Evolutionary conservation across 1,284 basidiomycete genomes (phyloP), one percentile per base, ranked within the genome.

Genomic region (Ceratobasidium theobromae): DNA sequence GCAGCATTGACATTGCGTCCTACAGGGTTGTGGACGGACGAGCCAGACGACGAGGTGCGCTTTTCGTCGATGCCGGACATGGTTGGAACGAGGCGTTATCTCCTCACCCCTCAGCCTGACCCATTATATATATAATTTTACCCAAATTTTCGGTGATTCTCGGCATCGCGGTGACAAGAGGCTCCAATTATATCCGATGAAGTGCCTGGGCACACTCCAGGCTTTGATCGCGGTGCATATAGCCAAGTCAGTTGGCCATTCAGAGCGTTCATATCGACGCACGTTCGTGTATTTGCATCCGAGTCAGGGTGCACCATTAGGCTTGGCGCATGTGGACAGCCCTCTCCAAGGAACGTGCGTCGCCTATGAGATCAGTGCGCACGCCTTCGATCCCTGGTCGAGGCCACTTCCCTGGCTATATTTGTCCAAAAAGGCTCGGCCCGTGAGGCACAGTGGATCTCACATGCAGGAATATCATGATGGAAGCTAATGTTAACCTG

Each of bases 231-330:
- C 23, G n/a, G 46, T 45, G 57, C 57, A 60, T 60, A 60, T 49
- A 60, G 30, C 43, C 30, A 32, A 25, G 16, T 30, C 23, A 4
- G 16, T 18, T n/a, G 48, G 55, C 57, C 57, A 49, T 45, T 60
- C 57, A 60, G 21, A 14, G 57, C 45, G 1, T 18, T 32, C 46
- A 45, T 12, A 27, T 6, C 23, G 16, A 27, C 57, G 32, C 57
- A 60, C 57, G 57, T 60, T 60, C 32, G 57, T 33, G 16, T 11
- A 38, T 49, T 60, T 60, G 57, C 46, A 35, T 60, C 57, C 57
- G 57, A 23, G 9, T 30, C 21, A 40, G 35, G 57, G 28, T 46
- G 27, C 35, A 46, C 57, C 57, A 32, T 1, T 14, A 14, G 23
- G 48, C 57, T 60, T 60, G 57, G 57, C 57, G 23, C 45, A 49